Base-by-base conservation (phyloP, 2,329 filamentous ascomycete species). In the Fusarium praegraminearum region DNA sequence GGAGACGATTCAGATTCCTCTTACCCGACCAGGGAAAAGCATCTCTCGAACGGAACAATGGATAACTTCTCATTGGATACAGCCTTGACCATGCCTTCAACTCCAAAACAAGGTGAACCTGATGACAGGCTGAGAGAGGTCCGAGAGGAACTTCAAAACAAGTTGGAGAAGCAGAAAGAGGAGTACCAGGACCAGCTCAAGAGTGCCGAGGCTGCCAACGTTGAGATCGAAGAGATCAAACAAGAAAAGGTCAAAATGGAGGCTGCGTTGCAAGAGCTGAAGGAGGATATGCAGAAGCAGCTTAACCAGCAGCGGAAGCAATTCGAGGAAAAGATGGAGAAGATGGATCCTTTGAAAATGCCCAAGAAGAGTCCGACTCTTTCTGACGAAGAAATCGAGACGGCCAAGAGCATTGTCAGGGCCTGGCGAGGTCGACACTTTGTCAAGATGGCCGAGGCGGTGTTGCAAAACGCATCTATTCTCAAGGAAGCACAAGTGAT, bases 41-140 rank as follows among this genome's bases (percentile, higher is more conserved):
- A 98, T 79, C 88, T 97, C 83, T 98, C 94, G 4, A 96, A 92
- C 57, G 95, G 95, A 3, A 98, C 95, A 0, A 86, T 98, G 55
- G 96, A 99, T 80, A 98, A 97, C 77, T 96, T 98, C 75, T 98
- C 95, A 3, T 85, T 99, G 18, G 96, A 99, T 77, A 99, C 96
- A 2, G 91, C 91, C 15, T 85, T 99, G 52, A 99, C 96, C 0
- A 94, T 98, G 86, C 96, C 96, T 3, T 97, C 94, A 0, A 98
- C 95, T 0, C 96, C 96, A 4, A 92, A 89, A 65, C 90, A 91
- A 64, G 88, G 87, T 26, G 93, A 94, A 58, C 87, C 90, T 1
- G 93, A 95, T 49, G 91, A 95, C 28, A 88, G 86, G 65, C 82
- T 97, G 67, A 90, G 89, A 65, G 88, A 93, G 58, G 87, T 91